These are phyloP conservation scores for Mycena capillaripes DNA, from an alignment of 768 basidiomycete genomes.

Conservation along the genomic window DNA sequence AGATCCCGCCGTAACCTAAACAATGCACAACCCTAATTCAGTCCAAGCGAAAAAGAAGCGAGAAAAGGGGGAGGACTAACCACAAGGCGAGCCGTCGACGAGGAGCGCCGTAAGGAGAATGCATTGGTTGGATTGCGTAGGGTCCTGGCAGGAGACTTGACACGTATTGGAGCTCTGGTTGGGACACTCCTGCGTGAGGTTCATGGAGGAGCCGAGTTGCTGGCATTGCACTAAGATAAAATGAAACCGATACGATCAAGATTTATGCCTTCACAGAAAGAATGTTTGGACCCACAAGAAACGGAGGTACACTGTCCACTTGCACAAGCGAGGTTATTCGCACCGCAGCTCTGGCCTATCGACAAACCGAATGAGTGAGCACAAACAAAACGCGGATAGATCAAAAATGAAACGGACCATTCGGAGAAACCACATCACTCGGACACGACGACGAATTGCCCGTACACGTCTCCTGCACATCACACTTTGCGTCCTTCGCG, in stretches of 20 bases:
- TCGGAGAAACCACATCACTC: conserved; percentile 67
- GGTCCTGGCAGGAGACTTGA: conserved; percentile 86
- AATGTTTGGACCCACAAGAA: conserved; percentile 60
- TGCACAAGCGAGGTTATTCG: conserved; percentile 76
- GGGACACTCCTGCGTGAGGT: conserved; percentile 76
- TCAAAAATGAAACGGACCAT: conserved; percentile 59
- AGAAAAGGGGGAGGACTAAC: conserved; percentile 54
- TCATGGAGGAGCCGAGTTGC: conserved; percentile 78
- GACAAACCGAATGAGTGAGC: conserved; percentile 23
- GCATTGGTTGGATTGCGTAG: conserved; percentile 70
- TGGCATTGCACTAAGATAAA: conserved; percentile 76
- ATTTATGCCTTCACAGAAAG: neutral
- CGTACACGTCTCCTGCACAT: conserved; percentile 80
- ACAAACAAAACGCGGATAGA: conserved; percentile 2
- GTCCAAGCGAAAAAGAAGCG: conserved; percentile 27
- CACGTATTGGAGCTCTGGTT: conserved; percentile 75
- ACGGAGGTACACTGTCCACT: conserved; percentile 85
- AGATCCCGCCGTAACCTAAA: conserved; percentile 81
- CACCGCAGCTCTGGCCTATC: conserved; percentile 76
- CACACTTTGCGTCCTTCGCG: conserved; percentile 75
- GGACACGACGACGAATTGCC: conserved; percentile 84
- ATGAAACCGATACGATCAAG: conserved; percentile 32
- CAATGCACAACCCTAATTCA: no score
- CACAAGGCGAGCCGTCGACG: conserved; percentile 88
- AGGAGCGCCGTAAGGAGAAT: conserved; percentile 78